These are phyloP conservation scores for Rhododendron kiyosumense DNA, from an alignment of 148 eudicot species.

Conservation along the genomic window DNA sequence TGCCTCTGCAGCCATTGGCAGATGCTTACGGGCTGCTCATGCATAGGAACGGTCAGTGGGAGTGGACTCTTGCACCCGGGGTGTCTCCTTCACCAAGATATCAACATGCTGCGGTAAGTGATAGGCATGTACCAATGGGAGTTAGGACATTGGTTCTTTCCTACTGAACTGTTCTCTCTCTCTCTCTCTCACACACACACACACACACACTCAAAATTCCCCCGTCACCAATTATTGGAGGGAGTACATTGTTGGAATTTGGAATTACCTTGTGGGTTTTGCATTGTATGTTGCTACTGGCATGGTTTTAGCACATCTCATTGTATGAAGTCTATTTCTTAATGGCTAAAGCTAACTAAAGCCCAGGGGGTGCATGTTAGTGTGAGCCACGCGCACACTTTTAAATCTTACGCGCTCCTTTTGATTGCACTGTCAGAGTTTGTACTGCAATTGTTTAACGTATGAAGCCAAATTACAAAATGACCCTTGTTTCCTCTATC, in stretches of 20 bases:
- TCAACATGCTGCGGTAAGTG: conserved; percentile 94
- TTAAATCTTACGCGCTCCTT: no score
- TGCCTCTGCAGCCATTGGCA: conserved; percentile 68
- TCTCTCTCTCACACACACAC: not conserved
- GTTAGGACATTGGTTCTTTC: not conserved
- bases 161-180: not conserved
- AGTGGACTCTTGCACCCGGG: conserved; percentile 99
- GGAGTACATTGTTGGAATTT: not conserved
- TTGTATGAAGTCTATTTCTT: not conserved
- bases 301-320: not conserved
- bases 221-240: not conserved
- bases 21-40: conserved; percentile 98
- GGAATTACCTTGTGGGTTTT: not conserved
- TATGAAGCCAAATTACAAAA: no score
- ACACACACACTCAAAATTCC: not conserved
- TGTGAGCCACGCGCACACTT: no score
- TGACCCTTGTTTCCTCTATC: no score
- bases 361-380: no score
- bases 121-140: not conserved
- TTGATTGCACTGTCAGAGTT: no score
- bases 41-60: conserved; percentile 99
- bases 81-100: conserved; percentile 94
- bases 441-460: no score
- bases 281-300: not conserved
- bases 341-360: not conserved